Evolutionary conservation across 148 eudicot genomes (phyloP).

Genomic region (Tetragonia tetragonoides): DNA sequence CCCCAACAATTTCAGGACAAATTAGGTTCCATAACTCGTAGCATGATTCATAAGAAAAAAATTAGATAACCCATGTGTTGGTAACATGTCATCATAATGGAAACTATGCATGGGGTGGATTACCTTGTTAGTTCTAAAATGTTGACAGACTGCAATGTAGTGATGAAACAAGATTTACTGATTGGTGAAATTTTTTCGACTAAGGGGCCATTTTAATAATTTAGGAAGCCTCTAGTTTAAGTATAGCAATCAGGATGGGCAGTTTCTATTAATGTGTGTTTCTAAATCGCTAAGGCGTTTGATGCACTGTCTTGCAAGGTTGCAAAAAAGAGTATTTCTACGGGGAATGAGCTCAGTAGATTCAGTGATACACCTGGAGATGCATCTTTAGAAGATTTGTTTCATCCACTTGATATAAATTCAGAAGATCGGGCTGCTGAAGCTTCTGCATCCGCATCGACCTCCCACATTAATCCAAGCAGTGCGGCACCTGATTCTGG

Average conservation of each 20-base stretch:
- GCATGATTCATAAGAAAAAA: too few relatives aligned
- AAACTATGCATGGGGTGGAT: background rate
- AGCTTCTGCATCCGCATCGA: constrained; percentile 71
- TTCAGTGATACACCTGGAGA: constrained; percentile 95
- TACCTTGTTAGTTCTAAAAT: background rate
- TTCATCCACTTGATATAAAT: constrained; percentile 67
- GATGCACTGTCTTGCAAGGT: constrained; percentile 37
- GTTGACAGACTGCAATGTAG: background rate
- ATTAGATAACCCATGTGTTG: too few relatives aligned
- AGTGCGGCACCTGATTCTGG: constrained; percentile 42
- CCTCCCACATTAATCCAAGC: constrained; percentile 46
- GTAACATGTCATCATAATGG: background rate
- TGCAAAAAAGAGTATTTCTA: constrained; percentile 42
- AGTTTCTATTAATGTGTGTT: background rate
- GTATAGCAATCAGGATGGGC: background rate
- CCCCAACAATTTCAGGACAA: too few relatives aligned
- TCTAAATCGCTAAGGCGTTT: constrained; percentile 18
- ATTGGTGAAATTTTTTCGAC: background rate
- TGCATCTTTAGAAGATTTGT: constrained; percentile 92
- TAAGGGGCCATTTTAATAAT: background rate
- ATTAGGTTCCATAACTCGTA: too few relatives aligned
- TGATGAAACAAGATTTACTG: background rate
- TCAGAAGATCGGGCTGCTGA: constrained; percentile 45
- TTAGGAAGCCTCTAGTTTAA: too few relatives aligned
- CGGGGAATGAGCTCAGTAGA: constrained; percentile 69